Conservation (phyloP, 257 asterid species). For the Ophiorrhiza pumila region DNA sequence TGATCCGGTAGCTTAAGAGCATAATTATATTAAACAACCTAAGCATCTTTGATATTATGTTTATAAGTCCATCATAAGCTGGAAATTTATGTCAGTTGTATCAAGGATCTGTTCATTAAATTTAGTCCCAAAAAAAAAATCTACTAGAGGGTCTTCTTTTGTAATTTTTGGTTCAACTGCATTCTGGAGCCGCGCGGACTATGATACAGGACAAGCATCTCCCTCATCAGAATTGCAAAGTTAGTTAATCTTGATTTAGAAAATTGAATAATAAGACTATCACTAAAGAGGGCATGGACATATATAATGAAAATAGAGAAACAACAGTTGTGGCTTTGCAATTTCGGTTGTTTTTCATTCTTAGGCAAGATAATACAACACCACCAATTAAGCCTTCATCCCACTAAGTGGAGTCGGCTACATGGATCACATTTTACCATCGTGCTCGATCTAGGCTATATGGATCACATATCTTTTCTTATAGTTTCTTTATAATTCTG, state of each 20-base stretch:
- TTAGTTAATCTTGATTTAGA: neutral
- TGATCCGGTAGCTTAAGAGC: neutral
- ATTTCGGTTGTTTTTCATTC: neutral
- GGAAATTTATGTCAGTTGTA: neutral
- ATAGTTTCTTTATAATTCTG: too few relatives aligned
- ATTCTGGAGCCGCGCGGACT: neutral
- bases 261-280: neutral
- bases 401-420: too few relatives aligned
- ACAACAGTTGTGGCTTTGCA: neutral
- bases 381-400: too few relatives aligned
- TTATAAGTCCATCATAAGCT: neutral
- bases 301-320: neutral
- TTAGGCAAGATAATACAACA: neutral
- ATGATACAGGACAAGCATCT: neutral
- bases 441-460: too few relatives aligned
- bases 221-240: neutral
- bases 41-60: neutral
- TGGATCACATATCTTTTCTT: too few relatives aligned
- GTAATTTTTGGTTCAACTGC: neutral
- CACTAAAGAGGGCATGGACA: neutral
- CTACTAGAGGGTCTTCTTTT: too few relatives aligned
- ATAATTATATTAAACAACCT: neutral
- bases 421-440: too few relatives aligned
- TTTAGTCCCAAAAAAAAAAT: neutral
- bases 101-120: neutral